Base-by-base conservation (phyloP, 2,329 filamentous ascomycete genomes). In the Hypoxylon sp. region DNA sequence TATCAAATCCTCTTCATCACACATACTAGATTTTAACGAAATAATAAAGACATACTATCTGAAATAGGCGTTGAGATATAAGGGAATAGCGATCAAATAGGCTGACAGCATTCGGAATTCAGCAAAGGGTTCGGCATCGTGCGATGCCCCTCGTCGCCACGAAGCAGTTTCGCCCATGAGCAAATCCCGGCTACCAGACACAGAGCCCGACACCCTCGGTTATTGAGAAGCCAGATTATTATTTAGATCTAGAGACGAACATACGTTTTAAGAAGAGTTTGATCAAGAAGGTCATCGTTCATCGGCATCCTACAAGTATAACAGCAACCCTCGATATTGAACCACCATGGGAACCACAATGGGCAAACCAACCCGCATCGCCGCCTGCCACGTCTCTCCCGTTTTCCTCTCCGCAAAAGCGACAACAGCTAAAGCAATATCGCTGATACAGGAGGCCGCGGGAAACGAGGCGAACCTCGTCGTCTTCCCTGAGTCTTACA, bases 401-500 rank as follows among this genome's bases (percentile, higher is more conserved):
- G 58, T 78, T 34, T 78, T 80, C 54, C 73, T 82, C 8, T 75
- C 72, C 0, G 74, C 78, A 2, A 63, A 59, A 4, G 60, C 67
- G 6, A 81, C 79, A 0, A 76, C 75, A 1, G 52, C 73, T 5
- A 81, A 81, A 55, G 72, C 73, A 8, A 69, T 81, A 27, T 54
- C 55, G 0, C 62, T 79, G 6, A 78, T 83, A 45, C 63, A 72
- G 11, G 60, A 72, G 54, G 78, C 79, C 0, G 71, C 76, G 0
- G 50, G 40, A 1, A 70, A 76, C 40, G 60, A 62, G 0, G 78
- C 79, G 5, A 72, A 80, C 15, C 65, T 83, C 3, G 72, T 82
- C 8, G 74, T 80, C 19, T 82, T 82, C 55, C 78, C 80, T 0
- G 79, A 82, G 60, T 73, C 76, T 0, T 79, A 71, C 59, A 78